Conservation (phyloP, 2,329 filamentous ascomycete genomes). For the Pezicula rhizophila region DNA sequence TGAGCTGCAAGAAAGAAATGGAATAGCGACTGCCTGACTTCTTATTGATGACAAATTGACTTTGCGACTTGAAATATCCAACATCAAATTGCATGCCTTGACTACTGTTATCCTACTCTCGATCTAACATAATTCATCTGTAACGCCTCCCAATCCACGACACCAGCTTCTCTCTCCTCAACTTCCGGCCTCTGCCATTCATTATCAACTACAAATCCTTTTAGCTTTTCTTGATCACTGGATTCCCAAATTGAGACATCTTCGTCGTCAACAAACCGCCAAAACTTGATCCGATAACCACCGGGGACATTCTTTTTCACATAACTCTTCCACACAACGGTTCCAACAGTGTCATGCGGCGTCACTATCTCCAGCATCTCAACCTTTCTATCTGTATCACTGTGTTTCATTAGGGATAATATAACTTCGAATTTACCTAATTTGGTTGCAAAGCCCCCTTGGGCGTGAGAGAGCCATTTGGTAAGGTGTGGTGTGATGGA, state of each 20-base stretch:
- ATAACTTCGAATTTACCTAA: constrained; percentile 30
- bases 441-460: constrained; percentile 32
- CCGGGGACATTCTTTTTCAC: constrained; percentile 6
- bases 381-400: constrained; percentile 11
- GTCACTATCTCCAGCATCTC: constrained; percentile 22
- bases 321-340: constrained; percentile 20
- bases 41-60: too few species aligned
- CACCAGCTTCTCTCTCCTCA: constrained; percentile 16
- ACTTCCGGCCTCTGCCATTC: constrained; percentile 14
- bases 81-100: too few species aligned
- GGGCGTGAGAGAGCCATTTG: constrained; percentile 28
- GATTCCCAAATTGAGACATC: constrained; percentile 8
- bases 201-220: constrained; percentile 14
- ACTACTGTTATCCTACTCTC: too few species aligned
- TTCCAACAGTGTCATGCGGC: constrained; percentile 19
- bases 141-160: constrained; percentile 19
- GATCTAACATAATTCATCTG: constrained; percentile 8
- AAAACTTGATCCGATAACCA: constrained; percentile 8
- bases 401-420: constrained; percentile 10
- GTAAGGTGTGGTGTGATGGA: constrained; percentile 33
- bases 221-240: neutral
- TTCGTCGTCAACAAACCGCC: constrained; percentile 12
- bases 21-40: too few species aligned
- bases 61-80: too few species aligned
- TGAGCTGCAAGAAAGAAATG: too few species aligned